Base-by-base conservation (phyloP, 2,329 filamentous ascomycete genomes). In the Acrocalymma vagum region DNA sequence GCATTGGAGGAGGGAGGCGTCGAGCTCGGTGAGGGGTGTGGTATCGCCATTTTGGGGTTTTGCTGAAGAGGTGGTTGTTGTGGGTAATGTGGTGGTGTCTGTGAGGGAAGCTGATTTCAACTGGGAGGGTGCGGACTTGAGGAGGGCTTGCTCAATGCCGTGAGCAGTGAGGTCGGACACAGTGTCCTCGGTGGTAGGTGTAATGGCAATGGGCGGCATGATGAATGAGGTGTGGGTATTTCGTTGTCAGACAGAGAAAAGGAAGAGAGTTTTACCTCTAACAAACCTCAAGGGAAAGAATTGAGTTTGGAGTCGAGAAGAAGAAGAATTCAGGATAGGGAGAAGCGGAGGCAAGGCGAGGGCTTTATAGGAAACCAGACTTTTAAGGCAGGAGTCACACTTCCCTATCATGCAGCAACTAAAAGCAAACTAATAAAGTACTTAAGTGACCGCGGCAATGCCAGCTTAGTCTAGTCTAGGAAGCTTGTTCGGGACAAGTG, bases 1-100 rank as follows among this genome's bases (percentile, higher is more conserved):
- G 42, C 63, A 67, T 42, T 60, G 65, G 38, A 76, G 65, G 25
- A 62, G 65, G 26, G 74, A 76, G 31, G 74, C 73, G 42, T 77
- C 71, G 27, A 78, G 65, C 37, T 63, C 53, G 17, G 70, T 58
- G 15, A 74, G 66, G 1, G 55, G 49, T 9, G 65, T 47, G 5
- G 54, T 42, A 20, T 38, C 31, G 31, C 47, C 38, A 17, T 53
- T 30, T 33, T 51, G 29, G 5, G 29, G 15, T 22, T 56, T 46
- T 37, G 40, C 36, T 23, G 46, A 36, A 8, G 36, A 46, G 34
- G 55, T 53, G n/a, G 54, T 41, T 36, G 59, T 54, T 43, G 55
- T 53, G 29, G 54, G 53, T 24, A 55, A 45, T 13, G 62, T 64
- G 40, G 58, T 50, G 15, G 43, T 43, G 39, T 59, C 47, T 38